phyloP scores from a whole-genome alignment of 495 filamentous ascomycete species.

The Aspergillus taichungensis region DNA sequence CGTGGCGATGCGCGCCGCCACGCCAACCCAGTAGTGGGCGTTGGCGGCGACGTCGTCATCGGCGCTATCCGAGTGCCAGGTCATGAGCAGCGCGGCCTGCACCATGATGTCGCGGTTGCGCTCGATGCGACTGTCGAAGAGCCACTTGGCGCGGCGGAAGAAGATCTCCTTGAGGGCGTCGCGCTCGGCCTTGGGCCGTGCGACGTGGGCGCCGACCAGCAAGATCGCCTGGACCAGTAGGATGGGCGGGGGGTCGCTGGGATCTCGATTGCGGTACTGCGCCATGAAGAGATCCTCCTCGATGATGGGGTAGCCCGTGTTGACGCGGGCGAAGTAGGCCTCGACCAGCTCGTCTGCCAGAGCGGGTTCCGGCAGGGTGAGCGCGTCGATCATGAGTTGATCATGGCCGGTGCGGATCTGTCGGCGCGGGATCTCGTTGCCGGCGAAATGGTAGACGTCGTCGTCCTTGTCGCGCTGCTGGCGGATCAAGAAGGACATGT shows the following conservation, averaged over 20 bases:
- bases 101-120: constrained; percentile 42
- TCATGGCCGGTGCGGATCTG: constrained; percentile 38
- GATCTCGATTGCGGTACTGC: constrained; percentile 39
- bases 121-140: constrained; percentile 42
- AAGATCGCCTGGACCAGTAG: constrained; percentile 39
- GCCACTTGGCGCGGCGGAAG: constrained; percentile 39
- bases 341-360: constrained; percentile 40
- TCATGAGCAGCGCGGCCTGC: constrained; percentile 37
- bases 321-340: constrained; percentile 38
- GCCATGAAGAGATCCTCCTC: constrained; percentile 41
- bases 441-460: constrained; percentile 40
- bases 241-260: constrained; percentile 35
- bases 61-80: constrained; percentile 39
- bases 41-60: constrained; percentile 43
- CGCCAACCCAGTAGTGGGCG: constrained; percentile 42
- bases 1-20: constrained; percentile 39
- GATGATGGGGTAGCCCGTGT: constrained; percentile 37
- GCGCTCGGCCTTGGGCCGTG: constrained; percentile 31
- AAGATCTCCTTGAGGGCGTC: constrained; percentile 38
- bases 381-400: constrained; percentile 40
- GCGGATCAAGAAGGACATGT: constrained; percentile 44
- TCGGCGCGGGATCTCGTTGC: constrained; percentile 44
- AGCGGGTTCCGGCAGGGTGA: constrained; percentile 36
- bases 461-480: constrained; percentile 39
- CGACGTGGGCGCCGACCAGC: constrained; percentile 37